Evolutionary conservation across 805 yeast species (phyloP).

Genomic region (Metschnikowia kunwiensis): DNA sequence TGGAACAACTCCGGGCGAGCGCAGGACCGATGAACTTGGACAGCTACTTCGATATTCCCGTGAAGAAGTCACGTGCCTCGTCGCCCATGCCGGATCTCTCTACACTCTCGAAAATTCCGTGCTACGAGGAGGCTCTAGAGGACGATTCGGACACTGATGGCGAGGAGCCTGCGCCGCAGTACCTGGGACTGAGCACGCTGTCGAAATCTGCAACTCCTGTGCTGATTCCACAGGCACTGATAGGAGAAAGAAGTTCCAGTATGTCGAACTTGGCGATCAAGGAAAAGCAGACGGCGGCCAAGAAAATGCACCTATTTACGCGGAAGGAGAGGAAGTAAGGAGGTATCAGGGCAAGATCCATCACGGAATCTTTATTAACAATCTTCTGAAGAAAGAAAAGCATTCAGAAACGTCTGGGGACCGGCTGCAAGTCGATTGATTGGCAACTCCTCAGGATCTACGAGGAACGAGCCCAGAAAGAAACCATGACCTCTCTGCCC

Average conservation of each 20-base stretch:
- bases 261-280: constrained; percentile 10
- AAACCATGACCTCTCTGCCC: no score
- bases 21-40: constrained; percentile 20
- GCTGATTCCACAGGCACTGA: constrained; percentile 6
- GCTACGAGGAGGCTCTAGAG: constrained; percentile 40
- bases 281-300: constrained; percentile 8
- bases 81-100: constrained; percentile 24
- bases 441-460: no score
- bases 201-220: constrained; percentile 5
- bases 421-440: no score
- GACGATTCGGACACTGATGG: constrained; percentile 30
- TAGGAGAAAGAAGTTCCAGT: constrained; percentile 11
- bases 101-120: constrained; percentile 33
- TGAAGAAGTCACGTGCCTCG: constrained; percentile 7
- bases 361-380: no score
- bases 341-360: not conserved
- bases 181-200: constrained; percentile 7
- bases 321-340: constrained; percentile 11
- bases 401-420: no score
- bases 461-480: no score
- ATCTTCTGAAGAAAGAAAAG: no score
- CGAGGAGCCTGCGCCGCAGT: constrained; percentile 22
- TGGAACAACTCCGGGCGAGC: constrained; percentile 33
- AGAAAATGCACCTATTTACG: constrained; percentile 8
- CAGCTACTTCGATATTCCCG: constrained; percentile 34